Evolutionary conservation across 148 eudicot species (phyloP), one percentile per base, ranked within the genome.

Genomic region (Diospyros lotus): DNA sequence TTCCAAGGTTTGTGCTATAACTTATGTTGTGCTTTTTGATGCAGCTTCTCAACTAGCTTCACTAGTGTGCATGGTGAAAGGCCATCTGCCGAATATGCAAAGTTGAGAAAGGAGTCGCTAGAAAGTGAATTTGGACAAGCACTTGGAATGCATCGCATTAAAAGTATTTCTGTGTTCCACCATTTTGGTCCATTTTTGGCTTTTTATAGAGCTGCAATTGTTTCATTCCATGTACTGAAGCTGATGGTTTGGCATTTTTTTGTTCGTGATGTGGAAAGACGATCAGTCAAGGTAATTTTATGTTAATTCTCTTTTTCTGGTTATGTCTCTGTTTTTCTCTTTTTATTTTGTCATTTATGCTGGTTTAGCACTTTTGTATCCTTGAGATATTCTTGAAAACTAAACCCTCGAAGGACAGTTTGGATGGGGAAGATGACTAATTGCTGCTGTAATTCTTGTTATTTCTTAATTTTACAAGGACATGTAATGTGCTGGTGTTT

Each of bases 141-240:
- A 41, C 83, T 94, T 70, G 97, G 93, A 75, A 80, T 86, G 60
- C 76, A 89, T 79, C 87, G 93, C 76, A 85, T 96, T 62, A 89
- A 81, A 84, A 89, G 92, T 73, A 74, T 90, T 67, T 87, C 97
- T 53, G 74, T 67, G 59, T 91, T 88, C 59, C 88, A 88, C 75
- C 88, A 84, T 28, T 92, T 94, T 80, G 97, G 98, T 54, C 98
- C 98, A 74, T 94, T 90, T 80, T 80, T 92, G 84, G 98, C 98
- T 54, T 86, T 94, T 78, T 94, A 90, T 76, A 84, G 98, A 82
- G 98, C 96, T 64, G 96, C 97, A 59, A 85, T 89, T 65, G 90
- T 94, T 76, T 94, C 98, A 71, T 92, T 81, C 78, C 84, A 92
- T 74, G 96, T 90, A 51, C 79, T 90, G 74, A 92, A 94, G 92